These are phyloP conservation scores for Ploettnerulaceae sp. DNA, from an alignment of 2,329 filamentous ascomycete species.

Conservation along the genomic window DNA sequence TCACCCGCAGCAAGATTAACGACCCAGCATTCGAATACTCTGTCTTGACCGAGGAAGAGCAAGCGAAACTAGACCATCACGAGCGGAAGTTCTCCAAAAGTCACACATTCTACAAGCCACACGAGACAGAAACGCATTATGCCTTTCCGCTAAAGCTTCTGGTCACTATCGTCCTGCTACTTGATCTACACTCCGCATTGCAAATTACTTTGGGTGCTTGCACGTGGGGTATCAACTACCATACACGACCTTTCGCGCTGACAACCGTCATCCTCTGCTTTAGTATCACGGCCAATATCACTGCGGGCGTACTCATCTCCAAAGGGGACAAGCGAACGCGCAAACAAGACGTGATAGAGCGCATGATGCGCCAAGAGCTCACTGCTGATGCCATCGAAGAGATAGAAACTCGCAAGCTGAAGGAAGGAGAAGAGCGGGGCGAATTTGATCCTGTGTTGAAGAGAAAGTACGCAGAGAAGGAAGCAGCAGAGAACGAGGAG, in stretches of 20 bases:
- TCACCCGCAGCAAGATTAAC: slow-evolving; percentile 13
- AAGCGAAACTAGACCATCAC: slow-evolving; percentile 66
- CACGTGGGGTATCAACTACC: slow-evolving; percentile 74
- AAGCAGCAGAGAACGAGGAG: slow-evolving; percentile 36
- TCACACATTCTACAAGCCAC: slow-evolving; percentile 84
- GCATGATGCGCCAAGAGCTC: slow-evolving; percentile 69
- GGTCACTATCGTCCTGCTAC: slow-evolving; percentile 67
- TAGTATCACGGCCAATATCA: slow-evolving; percentile 72
- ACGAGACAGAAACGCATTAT: slow-evolving; percentile 76
- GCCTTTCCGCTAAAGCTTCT: slow-evolving; percentile 72
- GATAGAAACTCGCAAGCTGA: slow-evolving; percentile 93
- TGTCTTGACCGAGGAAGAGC: slow-evolving; percentile 62
- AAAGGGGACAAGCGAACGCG: slow-evolving; percentile 70
- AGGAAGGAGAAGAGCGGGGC: slow-evolving; percentile 54
- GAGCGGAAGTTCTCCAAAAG: slow-evolving; percentile 75
- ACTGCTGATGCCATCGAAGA: slow-evolving; percentile 55
- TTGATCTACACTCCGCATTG: slow-evolving; percentile 73
- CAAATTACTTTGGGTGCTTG: slow-evolving; percentile 74
- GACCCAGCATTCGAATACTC: slow-evolving; percentile 44
- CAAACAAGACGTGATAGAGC: slow-evolving; percentile 79
- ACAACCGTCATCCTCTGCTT: slow-evolving; percentile 77
- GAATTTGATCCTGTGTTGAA: slow-evolving; percentile 32
- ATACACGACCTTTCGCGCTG: slow-evolving; percentile 61
- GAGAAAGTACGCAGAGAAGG: slow-evolving; percentile 46
- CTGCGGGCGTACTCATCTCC: slow-evolving; percentile 69